A percentile compares a stretch with the other conserved stretches of the same genome.
phyloP scores from a whole-genome alignment of 805 yeast species.

The Saturnispora hagleri region DNA sequence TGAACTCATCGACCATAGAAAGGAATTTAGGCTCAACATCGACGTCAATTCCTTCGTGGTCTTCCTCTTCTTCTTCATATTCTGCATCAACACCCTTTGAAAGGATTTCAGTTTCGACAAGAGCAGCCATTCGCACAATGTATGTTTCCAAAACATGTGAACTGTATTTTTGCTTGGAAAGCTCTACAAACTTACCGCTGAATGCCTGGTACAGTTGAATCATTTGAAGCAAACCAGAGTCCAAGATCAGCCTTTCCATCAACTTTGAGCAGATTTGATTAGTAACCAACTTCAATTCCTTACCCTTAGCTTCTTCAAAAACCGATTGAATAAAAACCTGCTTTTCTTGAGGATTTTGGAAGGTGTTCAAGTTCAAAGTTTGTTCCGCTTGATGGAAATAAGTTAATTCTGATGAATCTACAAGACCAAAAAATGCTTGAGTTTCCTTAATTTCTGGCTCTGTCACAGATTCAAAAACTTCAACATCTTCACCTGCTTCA shows the following conservation, averaged over 20 bases:
- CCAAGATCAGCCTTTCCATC: slow-evolving; percentile 74
- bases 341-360: slow-evolving; percentile 65
- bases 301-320: slow-evolving; percentile 77
- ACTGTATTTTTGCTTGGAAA: slow-evolving; percentile 81
- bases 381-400: slow-evolving; percentile 92
- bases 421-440: slow-evolving; percentile 70
- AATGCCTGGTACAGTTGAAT: slow-evolving; percentile 58
- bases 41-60: slow-evolving; percentile 31
- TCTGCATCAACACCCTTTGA: slow-evolving; percentile 33
- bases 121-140: slow-evolving; percentile 61
- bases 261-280: slow-evolving; percentile 92
- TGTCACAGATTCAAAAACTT: background rate
- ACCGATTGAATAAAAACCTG: slow-evolving; percentile 65
- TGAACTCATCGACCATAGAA: slow-evolving; percentile 56
- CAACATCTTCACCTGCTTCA: slow-evolving; percentile 6
- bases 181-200: slow-evolving; percentile 62
- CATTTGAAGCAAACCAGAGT: slow-evolving; percentile 56
- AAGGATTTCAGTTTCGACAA: slow-evolving; percentile 65
- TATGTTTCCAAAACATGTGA: slow-evolving; percentile 91
- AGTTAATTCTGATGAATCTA: slow-evolving; percentile 76
- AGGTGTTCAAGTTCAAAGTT: slow-evolving; percentile 71
- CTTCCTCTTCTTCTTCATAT: slow-evolving; percentile 24
- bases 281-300: slow-evolving; percentile 85
- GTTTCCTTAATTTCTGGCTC: slow-evolving; percentile 11
- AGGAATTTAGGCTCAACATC: slow-evolving; percentile 61